phyloP scores from a whole-genome alignment of 176 grass and related monocot species.

The Panicum miliaceum region DNA sequence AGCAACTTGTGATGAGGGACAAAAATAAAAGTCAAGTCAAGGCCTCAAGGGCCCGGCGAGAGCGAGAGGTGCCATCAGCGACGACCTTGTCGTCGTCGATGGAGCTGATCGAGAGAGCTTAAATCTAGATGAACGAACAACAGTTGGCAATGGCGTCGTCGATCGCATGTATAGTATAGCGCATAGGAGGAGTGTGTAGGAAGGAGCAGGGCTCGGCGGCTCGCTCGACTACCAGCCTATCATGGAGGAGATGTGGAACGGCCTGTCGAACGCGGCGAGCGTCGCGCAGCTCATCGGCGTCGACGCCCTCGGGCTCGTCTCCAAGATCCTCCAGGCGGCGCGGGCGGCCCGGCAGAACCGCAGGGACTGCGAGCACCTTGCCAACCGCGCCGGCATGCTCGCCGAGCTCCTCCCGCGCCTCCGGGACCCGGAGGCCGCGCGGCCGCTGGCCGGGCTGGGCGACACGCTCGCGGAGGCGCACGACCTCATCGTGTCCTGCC shows the following conservation, averaged over 20 bases:
- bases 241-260: not conserved
- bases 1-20: no score
- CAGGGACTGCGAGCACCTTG: not conserved
- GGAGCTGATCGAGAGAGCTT: no score
- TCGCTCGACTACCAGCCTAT: no score
- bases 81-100: no score
- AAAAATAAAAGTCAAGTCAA: no score
- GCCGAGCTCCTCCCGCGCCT: not conserved
- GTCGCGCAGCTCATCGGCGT: not conserved
- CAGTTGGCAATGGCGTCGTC: no score
- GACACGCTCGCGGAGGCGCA: not conserved
- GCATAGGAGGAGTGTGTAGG: no score
- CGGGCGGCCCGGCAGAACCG: not conserved
- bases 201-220: no score
- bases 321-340: not conserved
- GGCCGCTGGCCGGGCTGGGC: not conserved
- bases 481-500: not conserved
- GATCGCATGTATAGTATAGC: no score
- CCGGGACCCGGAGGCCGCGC: not conserved
- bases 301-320: not conserved
- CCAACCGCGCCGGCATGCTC: not conserved
- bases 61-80: no score
- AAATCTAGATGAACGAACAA: no score
- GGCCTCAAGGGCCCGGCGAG: no score
- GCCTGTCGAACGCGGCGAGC: not conserved